These are phyloP conservation scores for Ceratobasidium sp. DNA, from an alignment of 1,284 basidiomycete genomes.

Conservation along the genomic window DNA sequence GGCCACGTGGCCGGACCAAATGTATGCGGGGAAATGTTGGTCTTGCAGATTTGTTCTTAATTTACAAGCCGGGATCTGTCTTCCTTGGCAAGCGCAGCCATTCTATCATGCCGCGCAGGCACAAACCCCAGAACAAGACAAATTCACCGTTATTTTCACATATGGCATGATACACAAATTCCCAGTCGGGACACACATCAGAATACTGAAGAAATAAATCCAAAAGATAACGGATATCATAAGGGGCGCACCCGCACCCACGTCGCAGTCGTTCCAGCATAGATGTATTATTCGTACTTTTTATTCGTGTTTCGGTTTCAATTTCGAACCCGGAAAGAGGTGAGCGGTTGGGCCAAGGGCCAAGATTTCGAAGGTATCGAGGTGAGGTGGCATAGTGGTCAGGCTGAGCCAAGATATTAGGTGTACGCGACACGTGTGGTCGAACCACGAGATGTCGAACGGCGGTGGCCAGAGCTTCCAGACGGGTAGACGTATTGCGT, in stretches of 20 bases:
- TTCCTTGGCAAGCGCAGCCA: no score
- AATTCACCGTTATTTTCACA: constrained; percentile 3
- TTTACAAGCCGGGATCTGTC: no score
- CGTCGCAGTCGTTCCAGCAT: not conserved
- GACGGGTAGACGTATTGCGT: constrained; percentile 37
- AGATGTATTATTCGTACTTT: constrained; percentile 7
- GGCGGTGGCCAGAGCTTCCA: constrained; percentile 10
- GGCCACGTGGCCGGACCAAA: constrained; percentile 1
- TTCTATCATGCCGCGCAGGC: not conserved
- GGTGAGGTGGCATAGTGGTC: not conserved
- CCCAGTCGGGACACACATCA: not conserved
- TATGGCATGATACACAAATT: constrained; percentile 21
- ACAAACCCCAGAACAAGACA: not conserved
- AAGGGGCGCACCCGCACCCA: constrained; percentile 13
- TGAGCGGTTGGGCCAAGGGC: not conserved
- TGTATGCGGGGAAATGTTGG: no score
- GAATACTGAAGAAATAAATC: constrained; percentile 18
- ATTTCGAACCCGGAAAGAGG: not conserved
- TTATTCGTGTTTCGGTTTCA: constrained; percentile 21
- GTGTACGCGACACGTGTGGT: constrained; percentile 37
- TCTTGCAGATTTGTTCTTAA: no score
- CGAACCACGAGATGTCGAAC: constrained; percentile 40
- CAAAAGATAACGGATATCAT: constrained; percentile 3
- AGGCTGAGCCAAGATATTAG: constrained; percentile 22
- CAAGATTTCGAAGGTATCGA: constrained; percentile 15